Percentiles rank a stretch among this genome's conserved stretches.
Conservation (phyloP, 2,329 filamentous ascomycete genomes). For the Apiospora aurea region DNA sequence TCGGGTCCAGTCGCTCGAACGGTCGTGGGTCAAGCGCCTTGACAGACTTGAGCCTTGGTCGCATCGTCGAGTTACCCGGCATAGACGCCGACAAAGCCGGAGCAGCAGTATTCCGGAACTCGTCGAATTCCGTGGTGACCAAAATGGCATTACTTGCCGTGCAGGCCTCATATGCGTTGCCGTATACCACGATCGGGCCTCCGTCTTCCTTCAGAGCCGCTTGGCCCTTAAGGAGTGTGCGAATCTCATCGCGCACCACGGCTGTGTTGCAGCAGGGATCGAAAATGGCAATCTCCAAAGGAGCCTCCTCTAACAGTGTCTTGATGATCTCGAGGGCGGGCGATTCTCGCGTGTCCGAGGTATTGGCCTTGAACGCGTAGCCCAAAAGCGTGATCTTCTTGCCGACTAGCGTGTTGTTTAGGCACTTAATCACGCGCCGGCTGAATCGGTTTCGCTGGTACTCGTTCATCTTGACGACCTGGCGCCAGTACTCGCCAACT, state of each 20-base stretch:
- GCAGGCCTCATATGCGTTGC: slow-evolving; percentile 58
- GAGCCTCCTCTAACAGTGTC: slow-evolving; percentile 68
- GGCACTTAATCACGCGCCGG: slow-evolving; percentile 67
- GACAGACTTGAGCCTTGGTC: slow-evolving; percentile 30
- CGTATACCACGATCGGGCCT: slow-evolving; percentile 55
- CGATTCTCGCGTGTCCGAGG: slow-evolving; percentile 75
- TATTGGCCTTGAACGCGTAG: slow-evolving; percentile 83
- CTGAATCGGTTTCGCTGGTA: slow-evolving; percentile 75
- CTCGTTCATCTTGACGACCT: slow-evolving; percentile 79
- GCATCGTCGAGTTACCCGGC: slow-evolving; percentile 30
- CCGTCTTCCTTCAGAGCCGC: slow-evolving; percentile 45
- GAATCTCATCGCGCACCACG: slow-evolving; percentile 59
- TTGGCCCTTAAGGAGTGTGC: slow-evolving; percentile 47
- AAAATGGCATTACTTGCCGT: slow-evolving; percentile 56
- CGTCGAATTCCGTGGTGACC: slow-evolving; percentile 64
- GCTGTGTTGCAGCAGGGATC: slow-evolving; percentile 68
- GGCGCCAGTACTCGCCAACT: slow-evolving; percentile 77
- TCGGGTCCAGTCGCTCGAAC: slow-evolving; percentile 46
- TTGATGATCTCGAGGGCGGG: slow-evolving; percentile 73
- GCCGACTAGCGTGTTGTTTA: slow-evolving; percentile 72
- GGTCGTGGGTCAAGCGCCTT: slow-evolving; percentile 53
- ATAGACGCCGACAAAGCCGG: slow-evolving; percentile 25
- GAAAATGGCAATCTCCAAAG: slow-evolving; percentile 70
- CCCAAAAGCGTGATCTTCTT: slow-evolving; percentile 79
- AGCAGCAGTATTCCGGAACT: slow-evolving; percentile 55